Base-by-base conservation (phyloP, 1,284 basidiomycete species). In the Microbotryum intermedium region DNA sequence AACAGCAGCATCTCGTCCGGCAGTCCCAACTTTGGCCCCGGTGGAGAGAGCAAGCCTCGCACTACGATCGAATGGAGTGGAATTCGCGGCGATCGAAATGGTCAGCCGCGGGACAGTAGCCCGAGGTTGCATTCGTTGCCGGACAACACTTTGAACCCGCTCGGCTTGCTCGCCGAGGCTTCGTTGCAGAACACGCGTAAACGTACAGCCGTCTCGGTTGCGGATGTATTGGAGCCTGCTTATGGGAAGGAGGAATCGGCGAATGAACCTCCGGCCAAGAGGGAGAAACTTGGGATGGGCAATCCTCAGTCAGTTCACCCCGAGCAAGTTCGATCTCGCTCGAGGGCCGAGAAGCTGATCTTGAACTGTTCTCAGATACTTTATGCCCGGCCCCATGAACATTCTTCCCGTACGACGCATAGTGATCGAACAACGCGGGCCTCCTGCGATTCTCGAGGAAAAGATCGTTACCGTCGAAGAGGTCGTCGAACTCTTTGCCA, bases 91-190 rank as follows among this genome's bases (percentile, higher is more conserved):
- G 34, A 50, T 30, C 57, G 70, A 30, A 67, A 70, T 39, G 51
- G 30, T 26, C 51, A 42, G 51, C 25, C 57, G 61, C 50, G 49
- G 28, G 48, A 62, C 10, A 58, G 59, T 2, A 67, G 66, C 81
- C 59, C 90, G 80, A 86, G 91, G 70, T 78, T 95, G 8, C 90
- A 93, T 67, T 89, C 84, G 0, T 77, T 97, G 6, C 92, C 92
- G 0, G 91, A 95, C 74, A 93, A 94, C 70, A 80, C 87, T 0
- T 77, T 95, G 25, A 94, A 93, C 61, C 92, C 92, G 2, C 78
- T 95, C 9, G 92, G 92, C 7, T 78, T 97, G 0, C 79, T 95
- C 18, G 92, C 90, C 0, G 91, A 95, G 74, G 89, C 91, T 0
- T 90, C 87, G 71, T 76, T 95, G 21, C 88, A 90, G 8, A 94